Evolutionary conservation across 1,284 basidiomycete species (phyloP).

Genomic region (Porogramme epimiltina): DNA sequence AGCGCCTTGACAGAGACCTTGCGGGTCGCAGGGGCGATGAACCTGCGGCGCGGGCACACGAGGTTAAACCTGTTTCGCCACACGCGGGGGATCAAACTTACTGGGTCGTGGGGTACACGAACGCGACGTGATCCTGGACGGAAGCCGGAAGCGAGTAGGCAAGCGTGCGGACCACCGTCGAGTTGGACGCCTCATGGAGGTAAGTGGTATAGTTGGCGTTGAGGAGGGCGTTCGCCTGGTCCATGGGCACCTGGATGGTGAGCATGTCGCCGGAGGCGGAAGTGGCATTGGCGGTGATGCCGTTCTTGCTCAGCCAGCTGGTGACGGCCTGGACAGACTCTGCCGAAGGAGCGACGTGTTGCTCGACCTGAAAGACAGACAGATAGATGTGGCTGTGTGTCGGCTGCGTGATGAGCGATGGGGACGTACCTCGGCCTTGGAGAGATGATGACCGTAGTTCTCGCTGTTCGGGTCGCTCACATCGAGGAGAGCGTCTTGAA

Average conservation of each 20-base stretch:
- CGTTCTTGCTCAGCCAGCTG: slow-evolving; percentile 38
- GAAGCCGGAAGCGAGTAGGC: slow-evolving; percentile 40
- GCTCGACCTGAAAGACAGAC: slow-evolving; percentile 40
- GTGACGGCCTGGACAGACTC: slow-evolving; percentile 38
- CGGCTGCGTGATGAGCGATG: background rate
- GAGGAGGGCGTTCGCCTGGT: slow-evolving; percentile 39
- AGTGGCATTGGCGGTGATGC: slow-evolving; percentile 29
- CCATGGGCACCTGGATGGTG: slow-evolving; percentile 23
- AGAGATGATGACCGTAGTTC: slow-evolving; percentile 24
- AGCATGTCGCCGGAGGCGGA: slow-evolving; percentile 33
- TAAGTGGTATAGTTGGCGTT: slow-evolving; percentile 40
- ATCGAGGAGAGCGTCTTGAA: slow-evolving; percentile 22
- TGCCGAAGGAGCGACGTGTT: slow-evolving; percentile 35
- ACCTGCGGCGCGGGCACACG: slow-evolving; percentile 2
- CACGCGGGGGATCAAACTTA: slow-evolving; percentile 8
- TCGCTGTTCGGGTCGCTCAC: slow-evolving; percentile 24
- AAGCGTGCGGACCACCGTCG: slow-evolving; percentile 37
- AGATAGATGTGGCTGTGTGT: slow-evolving; percentile 6
- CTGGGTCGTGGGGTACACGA: slow-evolving; percentile 41
- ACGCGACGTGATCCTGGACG: slow-evolving; percentile 36
- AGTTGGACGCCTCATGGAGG: slow-evolving; percentile 35
- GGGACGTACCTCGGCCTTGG: slow-evolving; percentile 17
- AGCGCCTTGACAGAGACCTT: slow-evolving; percentile 10
- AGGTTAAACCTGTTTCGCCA: background rate
- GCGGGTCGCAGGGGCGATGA: slow-evolving; percentile 18